Conservation (phyloP, 345 rosid species). For the Eucalyptus polyanthemos region DNA sequence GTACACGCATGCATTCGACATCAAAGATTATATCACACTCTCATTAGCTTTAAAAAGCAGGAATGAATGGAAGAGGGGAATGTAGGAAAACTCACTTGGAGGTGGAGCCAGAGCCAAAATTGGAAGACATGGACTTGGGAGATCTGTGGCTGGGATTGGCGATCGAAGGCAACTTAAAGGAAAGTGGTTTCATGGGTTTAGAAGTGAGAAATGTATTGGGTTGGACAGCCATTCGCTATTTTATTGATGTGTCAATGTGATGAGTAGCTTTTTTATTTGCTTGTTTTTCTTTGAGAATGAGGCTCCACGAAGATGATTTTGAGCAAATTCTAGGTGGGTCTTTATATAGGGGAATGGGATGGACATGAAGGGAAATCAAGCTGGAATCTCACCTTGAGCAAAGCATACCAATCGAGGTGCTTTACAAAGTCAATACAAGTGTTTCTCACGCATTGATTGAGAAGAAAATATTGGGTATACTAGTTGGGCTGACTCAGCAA, state of each 20-base stretch:
- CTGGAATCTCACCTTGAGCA: neutral
- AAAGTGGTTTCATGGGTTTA: neutral
- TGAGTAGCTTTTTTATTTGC: neutral
- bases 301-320: neutral
- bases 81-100: neutral
- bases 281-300: neutral
- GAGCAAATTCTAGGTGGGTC: neutral
- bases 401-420: neutral
- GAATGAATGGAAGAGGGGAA: neutral
- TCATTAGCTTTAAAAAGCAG: neutral
- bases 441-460: neutral
- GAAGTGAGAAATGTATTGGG: neutral
- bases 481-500: neutral
- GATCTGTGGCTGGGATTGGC: neutral
- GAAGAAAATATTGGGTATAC: neutral
- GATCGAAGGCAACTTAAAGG: neutral
- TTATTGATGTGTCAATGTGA: neutral
- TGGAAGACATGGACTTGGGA: neutral
- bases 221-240: neutral
- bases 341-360: neutral
- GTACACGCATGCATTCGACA: neutral
- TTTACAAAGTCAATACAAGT: neutral
- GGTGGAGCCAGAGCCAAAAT: neutral
- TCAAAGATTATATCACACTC: neutral
- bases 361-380: neutral